Base-by-base conservation (phyloP, 2,329 filamentous ascomycete species). In the Colletotrichum cereale region DNA sequence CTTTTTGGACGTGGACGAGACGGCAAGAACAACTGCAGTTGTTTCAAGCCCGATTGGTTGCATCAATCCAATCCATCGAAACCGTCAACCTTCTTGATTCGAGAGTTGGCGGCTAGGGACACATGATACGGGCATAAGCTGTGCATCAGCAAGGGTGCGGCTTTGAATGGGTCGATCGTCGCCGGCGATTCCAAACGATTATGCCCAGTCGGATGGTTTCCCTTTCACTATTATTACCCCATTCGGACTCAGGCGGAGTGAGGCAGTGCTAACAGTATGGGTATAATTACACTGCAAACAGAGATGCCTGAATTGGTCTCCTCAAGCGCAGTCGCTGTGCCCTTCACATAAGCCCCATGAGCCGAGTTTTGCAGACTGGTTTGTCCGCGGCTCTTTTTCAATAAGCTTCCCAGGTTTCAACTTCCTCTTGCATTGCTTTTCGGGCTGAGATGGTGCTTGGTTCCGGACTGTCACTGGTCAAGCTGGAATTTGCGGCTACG, bases 181-280 rank as follows among this genome's bases (percentile, higher is more conserved):
- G 14, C 29, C 31, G 26, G 47, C 47, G 5, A 29, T 18, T 52
- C 14, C 14, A 2, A 53, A 12, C 50, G 50, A 21, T 6, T n/a
- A 38, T 26, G 53, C 53, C 53, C 53, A 38, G 53, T 40, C 53
- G 53, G 53, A 40, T 57, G 55, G 14, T 11, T 57, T 26, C 36
- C 55, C n/a, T 40, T 24, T 29, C 55, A 26, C 18, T 2, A 21
- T 57, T 40, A 40, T 57, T 40, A 10, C 55, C 36, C 8, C 11
- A 26, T 57, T 40, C 2, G 55, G 36, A 26, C 34, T 40, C n/a
- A 1, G 40, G 53, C 14, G n/a, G n/a, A 21, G 6, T 7, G 34
- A 38, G 16, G 53, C 40, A 3, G 34, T 36, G n/a, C 55, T 24
- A 57, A 40, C 5, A 16, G 8, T 21, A 34, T 34, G 40, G 16